These are phyloP conservation scores for Tulasnella sp. DNA, from an alignment of 768 basidiomycete species.

Conservation along the genomic window DNA sequence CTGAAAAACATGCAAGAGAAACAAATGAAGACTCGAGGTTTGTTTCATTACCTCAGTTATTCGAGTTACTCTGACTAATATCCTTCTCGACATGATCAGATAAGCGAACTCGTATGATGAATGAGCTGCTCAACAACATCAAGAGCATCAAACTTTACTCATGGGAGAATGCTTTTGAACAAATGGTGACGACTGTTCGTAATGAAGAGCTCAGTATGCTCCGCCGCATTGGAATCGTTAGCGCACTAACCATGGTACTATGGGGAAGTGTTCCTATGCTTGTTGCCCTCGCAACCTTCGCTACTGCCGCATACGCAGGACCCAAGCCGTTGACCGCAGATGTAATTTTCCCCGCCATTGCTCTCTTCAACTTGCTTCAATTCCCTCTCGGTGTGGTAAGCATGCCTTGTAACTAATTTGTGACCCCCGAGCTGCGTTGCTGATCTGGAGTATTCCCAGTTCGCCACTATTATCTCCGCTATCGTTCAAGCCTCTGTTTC, in stretches of 20 bases:
- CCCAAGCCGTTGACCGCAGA: slow-evolving; percentile 69
- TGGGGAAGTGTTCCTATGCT: slow-evolving; percentile 35
- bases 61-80: background rate
- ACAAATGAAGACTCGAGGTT: slow-evolving; percentile 78
- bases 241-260: slow-evolving; percentile 47
- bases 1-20: slow-evolving; percentile 65
- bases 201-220: slow-evolving; percentile 77
- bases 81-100: background rate
- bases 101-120: slow-evolving; percentile 50
- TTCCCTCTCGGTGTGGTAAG: slow-evolving; percentile 76
- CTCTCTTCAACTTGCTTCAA: slow-evolving; percentile 73
- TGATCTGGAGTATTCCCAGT: slow-evolving; percentile 28
- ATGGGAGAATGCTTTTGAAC: slow-evolving; percentile 86
- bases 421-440: background rate
- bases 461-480: slow-evolving; percentile 59
- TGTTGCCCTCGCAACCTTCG: slow-evolving; percentile 74
- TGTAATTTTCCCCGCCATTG: slow-evolving; percentile 91
- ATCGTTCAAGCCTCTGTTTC: slow-evolving; percentile 82
- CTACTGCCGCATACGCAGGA: slow-evolving; percentile 50
- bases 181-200: slow-evolving; percentile 62
- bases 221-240: slow-evolving; percentile 63
- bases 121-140: slow-evolving; percentile 84
- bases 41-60: background rate
- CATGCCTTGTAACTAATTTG: slow-evolving; percentile 7
- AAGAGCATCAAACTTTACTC: slow-evolving; percentile 61